phyloP scores from a whole-genome alignment of 2,329 filamentous ascomycete genomes.

The Aspergillus calidoustus region DNA sequence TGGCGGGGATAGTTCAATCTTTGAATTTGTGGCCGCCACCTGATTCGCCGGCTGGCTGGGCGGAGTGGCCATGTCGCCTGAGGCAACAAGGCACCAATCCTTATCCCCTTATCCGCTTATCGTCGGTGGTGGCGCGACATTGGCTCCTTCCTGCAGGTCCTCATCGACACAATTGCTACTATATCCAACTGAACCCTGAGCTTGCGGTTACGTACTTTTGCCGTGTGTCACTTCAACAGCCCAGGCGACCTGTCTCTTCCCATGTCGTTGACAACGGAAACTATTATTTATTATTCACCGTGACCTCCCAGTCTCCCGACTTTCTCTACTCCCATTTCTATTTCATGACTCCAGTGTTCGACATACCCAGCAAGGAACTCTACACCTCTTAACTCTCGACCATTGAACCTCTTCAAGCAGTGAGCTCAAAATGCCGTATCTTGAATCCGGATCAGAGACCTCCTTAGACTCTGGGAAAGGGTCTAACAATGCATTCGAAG shows the following conservation, averaged over 20 bases:
- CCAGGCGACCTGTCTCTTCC: neutral
- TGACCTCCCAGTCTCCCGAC: neutral
- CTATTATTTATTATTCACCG: neutral
- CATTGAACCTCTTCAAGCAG: neutral
- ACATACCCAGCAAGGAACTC: neutral
- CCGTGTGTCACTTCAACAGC: neutral
- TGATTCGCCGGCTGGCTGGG: conserved; percentile 31
- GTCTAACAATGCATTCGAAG: conserved; percentile 59
- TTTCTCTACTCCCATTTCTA: neutral
- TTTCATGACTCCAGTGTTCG: neutral
- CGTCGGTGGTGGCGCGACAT: conserved; percentile 21
- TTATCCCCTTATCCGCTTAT: conserved; percentile 27
- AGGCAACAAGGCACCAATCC: conserved; percentile 19
- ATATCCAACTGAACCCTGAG: neutral
- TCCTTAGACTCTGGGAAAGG: conserved; percentile 13
- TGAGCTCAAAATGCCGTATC: conserved; percentile 38
- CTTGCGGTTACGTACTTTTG: neutral
- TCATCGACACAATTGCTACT: neutral
- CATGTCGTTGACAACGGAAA: neutral
- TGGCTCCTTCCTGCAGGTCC: neutral
- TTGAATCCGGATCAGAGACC: conserved; percentile 28
- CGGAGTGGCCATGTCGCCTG: conserved; percentile 24
- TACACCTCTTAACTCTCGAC: neutral
- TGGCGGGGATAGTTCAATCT: conserved; percentile 26
- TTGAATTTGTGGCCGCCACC: conserved; percentile 39